Percentiles rank a stretch among this genome's conserved stretches.
Evolutionary conservation across 441 rosid species (phyloP).

Genomic region (Populus hybrid): DNA sequence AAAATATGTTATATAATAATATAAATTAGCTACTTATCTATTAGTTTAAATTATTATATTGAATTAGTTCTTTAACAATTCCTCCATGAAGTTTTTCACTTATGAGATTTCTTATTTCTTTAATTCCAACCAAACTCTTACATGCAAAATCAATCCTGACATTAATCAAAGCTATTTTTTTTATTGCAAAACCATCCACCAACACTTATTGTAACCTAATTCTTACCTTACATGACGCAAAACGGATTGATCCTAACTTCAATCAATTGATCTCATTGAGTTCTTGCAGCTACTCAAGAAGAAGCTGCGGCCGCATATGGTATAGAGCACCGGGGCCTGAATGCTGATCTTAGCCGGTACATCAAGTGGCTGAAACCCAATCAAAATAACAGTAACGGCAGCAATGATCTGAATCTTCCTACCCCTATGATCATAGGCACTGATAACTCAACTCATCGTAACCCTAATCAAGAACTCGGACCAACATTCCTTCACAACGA

Average conservation of each 20-base stretch:
- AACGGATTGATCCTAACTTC: background rate
- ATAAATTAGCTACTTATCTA: too few relatives aligned
- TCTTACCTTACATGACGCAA: background rate
- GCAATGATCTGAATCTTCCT: conserved; percentile 17
- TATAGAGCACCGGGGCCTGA: conserved; percentile 74
- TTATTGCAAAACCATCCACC: background rate
- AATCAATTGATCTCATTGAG: background rate
- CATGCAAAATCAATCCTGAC: background rate
- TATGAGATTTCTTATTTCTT: background rate
- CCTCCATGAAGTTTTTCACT: too few relatives aligned
- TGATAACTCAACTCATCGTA: background rate
- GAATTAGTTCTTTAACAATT: conserved; percentile 5
- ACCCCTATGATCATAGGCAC: conserved; percentile 6
- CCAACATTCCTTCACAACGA: conserved; percentile 29
- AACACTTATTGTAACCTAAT: background rate
- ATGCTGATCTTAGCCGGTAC: conserved; percentile 53
- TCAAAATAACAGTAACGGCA: conserved; percentile 1
- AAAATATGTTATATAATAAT: too few relatives aligned
- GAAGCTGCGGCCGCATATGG: conserved; percentile 86
- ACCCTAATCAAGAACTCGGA: conserved; percentile 23
- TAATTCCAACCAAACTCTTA: background rate
- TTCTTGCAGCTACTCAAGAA: conserved; percentile 67
- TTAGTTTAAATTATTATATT: too few relatives aligned
- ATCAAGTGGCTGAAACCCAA: conserved; percentile 45
- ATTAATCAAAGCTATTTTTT: background rate